Evolutionary conservation across 192 early-diverging fungal genomes (phyloP).

Genomic region (Coemansia sp.): DNA sequence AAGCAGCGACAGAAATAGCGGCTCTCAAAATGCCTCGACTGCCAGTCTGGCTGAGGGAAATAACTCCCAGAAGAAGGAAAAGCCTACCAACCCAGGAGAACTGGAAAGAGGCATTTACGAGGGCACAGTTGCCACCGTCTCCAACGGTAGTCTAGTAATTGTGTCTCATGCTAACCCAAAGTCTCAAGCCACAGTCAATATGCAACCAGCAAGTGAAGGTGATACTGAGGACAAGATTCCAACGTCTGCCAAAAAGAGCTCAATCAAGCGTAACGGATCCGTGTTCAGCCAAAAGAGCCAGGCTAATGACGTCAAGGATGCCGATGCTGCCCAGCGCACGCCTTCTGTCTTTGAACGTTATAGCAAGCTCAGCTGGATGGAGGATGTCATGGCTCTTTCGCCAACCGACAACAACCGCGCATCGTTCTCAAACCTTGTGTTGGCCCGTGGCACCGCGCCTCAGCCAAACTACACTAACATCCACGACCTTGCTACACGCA

Average conservation of each 20-base stretch:
- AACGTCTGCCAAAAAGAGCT: neutral
- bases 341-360: slow-evolving; percentile 35
- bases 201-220: too few species aligned
- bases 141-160: slow-evolving; percentile 1
- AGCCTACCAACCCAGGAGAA: neutral
- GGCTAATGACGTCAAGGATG: neutral
- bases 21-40: neutral
- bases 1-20: neutral
- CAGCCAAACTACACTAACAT: slow-evolving; percentile 22
- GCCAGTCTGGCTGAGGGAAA: neutral
- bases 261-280: slow-evolving; percentile 1
- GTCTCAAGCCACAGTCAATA: neutral
- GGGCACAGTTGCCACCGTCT: neutral
- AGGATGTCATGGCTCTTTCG: slow-evolving; percentile 46
- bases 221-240: neutral
- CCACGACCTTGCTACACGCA: slow-evolving; percentile 44
- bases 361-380: slow-evolving; percentile 48
- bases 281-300: neutral
- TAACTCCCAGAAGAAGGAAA: neutral
- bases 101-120: slow-evolving; percentile 5
- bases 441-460: neutral
- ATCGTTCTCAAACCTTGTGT: slow-evolving; percentile 25
- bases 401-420: slow-evolving; percentile 37
- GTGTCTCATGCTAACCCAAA: slow-evolving; percentile 1
- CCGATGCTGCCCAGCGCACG: slow-evolving; percentile 4